Base-by-base conservation (phyloP, 2,329 filamentous ascomycete genomes). In the Gaeumannomyces sp. region DNA sequence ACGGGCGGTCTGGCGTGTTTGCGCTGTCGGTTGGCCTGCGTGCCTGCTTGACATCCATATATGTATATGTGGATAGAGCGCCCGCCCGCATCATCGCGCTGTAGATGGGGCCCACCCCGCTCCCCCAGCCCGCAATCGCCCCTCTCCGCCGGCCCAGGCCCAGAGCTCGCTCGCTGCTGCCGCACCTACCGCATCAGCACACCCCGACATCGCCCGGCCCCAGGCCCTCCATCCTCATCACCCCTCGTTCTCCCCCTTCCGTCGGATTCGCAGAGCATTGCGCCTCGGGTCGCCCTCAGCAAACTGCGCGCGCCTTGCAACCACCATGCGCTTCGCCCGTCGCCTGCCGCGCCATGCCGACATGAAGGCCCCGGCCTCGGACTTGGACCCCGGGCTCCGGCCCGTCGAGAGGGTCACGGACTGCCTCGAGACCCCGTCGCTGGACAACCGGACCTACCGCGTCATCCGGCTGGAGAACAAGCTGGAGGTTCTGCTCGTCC, bases 401-500 rank as follows among this genome's bases (percentile, higher is more conserved):
- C 25, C 64, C 10, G 75, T 77, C 60, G 74, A 78, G 71, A 71
- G 76, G 59, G 69, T 92, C 69, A 87, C 91, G 45, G 90, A 96
- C 72, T 77, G 82, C 60, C 80, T 97, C 64, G 91, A 96, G 79
- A 93, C 91, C 72, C 92, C 93, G 7, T 87, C 89, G 69, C 83
- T 96, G 64, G 94, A 98, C 76, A 88, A 96, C 75, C 87, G 94
- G 64, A 85, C 87, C 38, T 99, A 99, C 75, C 85, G 94, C 65
- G 92, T 99, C 68, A 89, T 98, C 70, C 86, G 87, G 64, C 83
- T 99, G 64, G 80, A 86, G 60, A 99, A 99, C 76, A 84, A 93
- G 75, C 85, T 99, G 22, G 94, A 99, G 80, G 94, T 88, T 10
- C 82, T 99, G 25, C 80, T 99, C 62, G 95, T 98, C 65, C 94